Percentiles rank a stretch among this genome's conserved stretches.
Conservation (phyloP, 2,329 filamentous ascomycete species). For the Coniochaeta sp. region DNA sequence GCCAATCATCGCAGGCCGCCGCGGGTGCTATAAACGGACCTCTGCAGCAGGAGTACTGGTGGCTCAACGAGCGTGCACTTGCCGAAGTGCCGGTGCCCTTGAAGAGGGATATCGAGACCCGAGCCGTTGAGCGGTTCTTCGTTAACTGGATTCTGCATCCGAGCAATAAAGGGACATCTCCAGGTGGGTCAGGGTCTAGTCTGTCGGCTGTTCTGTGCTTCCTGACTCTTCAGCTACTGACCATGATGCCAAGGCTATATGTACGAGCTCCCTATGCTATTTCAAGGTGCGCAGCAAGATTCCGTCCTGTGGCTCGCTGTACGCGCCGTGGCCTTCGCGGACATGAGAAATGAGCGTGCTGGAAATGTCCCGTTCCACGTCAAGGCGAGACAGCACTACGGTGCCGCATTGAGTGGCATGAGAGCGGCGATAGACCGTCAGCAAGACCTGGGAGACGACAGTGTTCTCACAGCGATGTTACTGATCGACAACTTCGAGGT, state of each 20-base stretch:
- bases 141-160: conserved; percentile 2
- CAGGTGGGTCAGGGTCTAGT: too few species aligned
- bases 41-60: neutral
- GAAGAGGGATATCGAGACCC: conserved; percentile 2
- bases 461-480: neutral
- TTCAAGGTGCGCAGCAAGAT: neutral
- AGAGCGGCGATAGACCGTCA: neutral
- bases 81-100: neutral
- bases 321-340: neutral
- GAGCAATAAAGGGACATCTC: neutral
- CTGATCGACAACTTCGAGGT: neutral
- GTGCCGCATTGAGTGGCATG: neutral
- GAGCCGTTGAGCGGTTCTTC: conserved; percentile 2
- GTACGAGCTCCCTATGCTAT: neutral
- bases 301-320: neutral
- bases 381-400: conserved; percentile 2
- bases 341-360: neutral
- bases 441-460: neutral
- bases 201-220: too few species aligned
- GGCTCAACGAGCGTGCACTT: neutral
- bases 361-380: neutral
- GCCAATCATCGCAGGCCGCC: neutral
- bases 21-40: neutral
- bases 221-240: too few species aligned
- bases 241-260: neutral